Evolutionary conservation across 371 early-diverging fungal species (phyloP).

Genomic region (Syncephalastrum sp.): DNA sequence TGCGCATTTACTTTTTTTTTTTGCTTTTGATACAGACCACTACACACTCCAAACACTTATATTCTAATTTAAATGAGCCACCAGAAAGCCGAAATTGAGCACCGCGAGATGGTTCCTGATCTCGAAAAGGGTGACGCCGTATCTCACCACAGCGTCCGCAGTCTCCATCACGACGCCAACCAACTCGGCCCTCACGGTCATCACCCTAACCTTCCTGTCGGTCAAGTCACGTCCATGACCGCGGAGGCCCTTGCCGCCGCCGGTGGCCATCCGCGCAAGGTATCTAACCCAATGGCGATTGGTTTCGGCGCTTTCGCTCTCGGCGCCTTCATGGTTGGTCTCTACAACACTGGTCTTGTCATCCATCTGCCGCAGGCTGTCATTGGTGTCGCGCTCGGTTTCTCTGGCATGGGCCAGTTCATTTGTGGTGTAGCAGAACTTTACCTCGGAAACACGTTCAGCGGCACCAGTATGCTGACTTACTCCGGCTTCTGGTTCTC

Average conservation of each 20-base stretch:
- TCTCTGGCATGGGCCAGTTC: conserved; percentile 28
- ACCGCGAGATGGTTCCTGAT: background rate
- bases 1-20: too few relatives aligned
- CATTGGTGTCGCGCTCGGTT: conserved; percentile 27
- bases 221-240: too few relatives aligned
- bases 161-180: background rate
- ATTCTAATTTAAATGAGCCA: too few relatives aligned
- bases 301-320: conserved; percentile 31
- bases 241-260: too few relatives aligned
- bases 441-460: conserved; percentile 24
- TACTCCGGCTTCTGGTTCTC: conserved; percentile 38
- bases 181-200: background rate
- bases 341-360: conserved; percentile 27
- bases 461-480: conserved; percentile 24
- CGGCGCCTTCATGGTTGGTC: conserved; percentile 29
- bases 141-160: background rate
- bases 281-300: conserved; percentile 18
- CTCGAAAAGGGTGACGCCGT: conserved; percentile 1
- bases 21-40: too few relatives aligned
- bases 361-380: conserved; percentile 24
- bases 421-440: conserved; percentile 24
- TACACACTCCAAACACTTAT: too few relatives aligned
- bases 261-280: background rate
- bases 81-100: too few relatives aligned
- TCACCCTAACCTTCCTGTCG: too few relatives aligned